A percentile compares a stretch with the other conserved stretches of the same genome.
Conservation (phyloP, 805 yeast species). For the Candida sithepensis region DNA sequence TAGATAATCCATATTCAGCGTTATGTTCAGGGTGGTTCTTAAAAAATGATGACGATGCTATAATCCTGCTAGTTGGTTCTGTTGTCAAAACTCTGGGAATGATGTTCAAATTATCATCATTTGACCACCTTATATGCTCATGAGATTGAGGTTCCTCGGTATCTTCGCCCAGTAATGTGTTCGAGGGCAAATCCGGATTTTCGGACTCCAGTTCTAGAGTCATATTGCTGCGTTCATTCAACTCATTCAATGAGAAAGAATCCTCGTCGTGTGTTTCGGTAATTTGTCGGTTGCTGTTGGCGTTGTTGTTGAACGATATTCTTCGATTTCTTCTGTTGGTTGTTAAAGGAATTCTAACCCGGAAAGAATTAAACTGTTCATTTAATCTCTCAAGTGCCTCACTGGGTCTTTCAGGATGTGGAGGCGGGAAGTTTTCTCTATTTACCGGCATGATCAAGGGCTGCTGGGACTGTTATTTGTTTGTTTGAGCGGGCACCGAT, state of each 20-base stretch:
- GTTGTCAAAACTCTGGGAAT: constrained; percentile 22
- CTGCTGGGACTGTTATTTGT: too few relatives aligned
- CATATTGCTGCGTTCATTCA: neutral
- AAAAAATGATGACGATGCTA: constrained; percentile 24
- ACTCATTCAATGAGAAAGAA: neutral
- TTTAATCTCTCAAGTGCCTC: constrained; percentile 14
- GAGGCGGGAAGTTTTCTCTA: neutral
- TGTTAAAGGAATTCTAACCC: constrained; percentile 15
- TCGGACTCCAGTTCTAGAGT: neutral
- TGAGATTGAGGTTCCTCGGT: constrained; percentile 2
- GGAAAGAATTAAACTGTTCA: constrained; percentile 16
- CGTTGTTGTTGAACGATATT: constrained; percentile 3
- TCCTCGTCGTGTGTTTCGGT: neutral
- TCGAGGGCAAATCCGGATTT: neutral
- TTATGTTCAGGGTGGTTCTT: constrained; percentile 25
- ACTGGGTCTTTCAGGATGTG: constrained; percentile 2
- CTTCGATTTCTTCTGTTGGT: constrained; percentile 10
- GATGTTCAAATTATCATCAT: constrained; percentile 19
- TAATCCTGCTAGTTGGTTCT: constrained; percentile 8
- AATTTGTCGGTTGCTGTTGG: neutral
- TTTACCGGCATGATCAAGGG: neutral
- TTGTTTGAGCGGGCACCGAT: neutral
- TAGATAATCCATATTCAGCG: constrained; percentile 12
- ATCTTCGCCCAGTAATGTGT: neutral
- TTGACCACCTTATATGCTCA: constrained; percentile 27